Conservation (phyloP, 805 yeast species). For the Tetrapisispora arboricola region DNA sequence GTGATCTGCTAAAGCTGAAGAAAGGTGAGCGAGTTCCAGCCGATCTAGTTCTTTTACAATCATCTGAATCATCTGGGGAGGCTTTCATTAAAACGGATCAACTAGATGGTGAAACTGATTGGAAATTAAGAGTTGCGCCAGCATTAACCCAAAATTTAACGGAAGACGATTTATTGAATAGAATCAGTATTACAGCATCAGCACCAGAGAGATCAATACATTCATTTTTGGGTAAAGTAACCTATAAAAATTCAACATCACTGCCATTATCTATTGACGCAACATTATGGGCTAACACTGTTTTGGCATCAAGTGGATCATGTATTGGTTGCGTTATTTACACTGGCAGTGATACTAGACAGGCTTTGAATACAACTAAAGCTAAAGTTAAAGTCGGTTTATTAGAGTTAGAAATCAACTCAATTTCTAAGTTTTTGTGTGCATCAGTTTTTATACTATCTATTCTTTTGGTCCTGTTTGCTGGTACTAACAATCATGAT, state of each 20-base stretch:
- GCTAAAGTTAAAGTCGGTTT: slow-evolving; percentile 85
- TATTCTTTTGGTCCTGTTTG: slow-evolving; percentile 63
- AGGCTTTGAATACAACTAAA: slow-evolving; percentile 82
- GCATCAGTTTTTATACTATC: slow-evolving; percentile 74
- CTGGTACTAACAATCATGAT: slow-evolving; percentile 53
- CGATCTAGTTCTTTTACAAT: slow-evolving; percentile 74
- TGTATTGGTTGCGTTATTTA: slow-evolving; percentile 82
- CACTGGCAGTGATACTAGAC: slow-evolving; percentile 91
- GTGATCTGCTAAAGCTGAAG: slow-evolving; percentile 69
- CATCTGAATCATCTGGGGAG: slow-evolving; percentile 77
- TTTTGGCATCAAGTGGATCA: slow-evolving; percentile 77
- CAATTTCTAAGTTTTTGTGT: slow-evolving; percentile 79
- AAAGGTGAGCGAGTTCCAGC: slow-evolving; percentile 90
- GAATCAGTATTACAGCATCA: slow-evolving; percentile 54
- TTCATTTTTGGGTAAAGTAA: slow-evolving; percentile 64
- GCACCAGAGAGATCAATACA: slow-evolving; percentile 82
- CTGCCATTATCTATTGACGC: slow-evolving; percentile 75
- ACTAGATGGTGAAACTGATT: slow-evolving; percentile 97
- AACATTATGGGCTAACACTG: slow-evolving; percentile 97
- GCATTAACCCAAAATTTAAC: slow-evolving; percentile 56
- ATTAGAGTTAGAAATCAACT: slow-evolving; percentile 83
- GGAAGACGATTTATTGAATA: slow-evolving; percentile 38
- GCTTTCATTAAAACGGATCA: slow-evolving; percentile 94
- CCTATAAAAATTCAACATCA: slow-evolving; percentile 44
- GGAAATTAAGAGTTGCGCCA: slow-evolving; percentile 84